A percentile compares a stretch with the other conserved stretches of the same genome.
Conservation (phyloP, 2,329 filamentous ascomycete genomes). For the Madurella fahalii region DNA sequence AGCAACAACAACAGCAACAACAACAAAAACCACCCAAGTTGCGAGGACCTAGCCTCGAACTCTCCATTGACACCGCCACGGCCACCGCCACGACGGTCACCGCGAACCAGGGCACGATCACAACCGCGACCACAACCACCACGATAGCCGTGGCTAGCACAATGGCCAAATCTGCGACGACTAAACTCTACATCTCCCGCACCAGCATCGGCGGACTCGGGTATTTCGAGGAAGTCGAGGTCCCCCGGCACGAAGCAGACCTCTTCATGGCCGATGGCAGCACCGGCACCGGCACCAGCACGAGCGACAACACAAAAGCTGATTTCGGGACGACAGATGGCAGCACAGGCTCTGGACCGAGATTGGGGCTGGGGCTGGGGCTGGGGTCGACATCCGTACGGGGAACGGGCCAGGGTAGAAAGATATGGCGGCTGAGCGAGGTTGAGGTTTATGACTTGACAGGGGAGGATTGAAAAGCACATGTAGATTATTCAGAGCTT, state of each 20-base stretch:
- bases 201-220: conserved; percentile 24
- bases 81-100: too few species aligned
- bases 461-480: conserved; percentile 17
- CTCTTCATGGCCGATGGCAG: conserved; percentile 2
- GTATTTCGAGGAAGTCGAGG: conserved; percentile 28
- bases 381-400: neutral
- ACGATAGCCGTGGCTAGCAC: neutral
- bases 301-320: too few species aligned
- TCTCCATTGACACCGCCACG: neutral
- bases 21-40: too few species aligned
- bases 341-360: neutral
- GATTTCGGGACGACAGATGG: neutral
- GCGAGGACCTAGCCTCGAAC: neutral
- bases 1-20: too few species aligned
- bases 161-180: conserved; percentile 6
- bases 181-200: conserved; percentile 26
- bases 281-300: neutral
- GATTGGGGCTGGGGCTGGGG: neutral
- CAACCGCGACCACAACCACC: neutral
- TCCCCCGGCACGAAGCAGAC: conserved; percentile 24
- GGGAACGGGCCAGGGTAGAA: neutral
- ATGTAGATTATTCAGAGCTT: too few species aligned
- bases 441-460: conserved; percentile 26
- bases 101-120: too few species aligned
- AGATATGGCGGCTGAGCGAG: conserved; percentile 24